Percentiles rank a stretch among this genome's conserved stretches.
phyloP scores from a whole-genome alignment of 108 stramenopile genomes.

The Pseudonitzschia multistriata region DNA sequence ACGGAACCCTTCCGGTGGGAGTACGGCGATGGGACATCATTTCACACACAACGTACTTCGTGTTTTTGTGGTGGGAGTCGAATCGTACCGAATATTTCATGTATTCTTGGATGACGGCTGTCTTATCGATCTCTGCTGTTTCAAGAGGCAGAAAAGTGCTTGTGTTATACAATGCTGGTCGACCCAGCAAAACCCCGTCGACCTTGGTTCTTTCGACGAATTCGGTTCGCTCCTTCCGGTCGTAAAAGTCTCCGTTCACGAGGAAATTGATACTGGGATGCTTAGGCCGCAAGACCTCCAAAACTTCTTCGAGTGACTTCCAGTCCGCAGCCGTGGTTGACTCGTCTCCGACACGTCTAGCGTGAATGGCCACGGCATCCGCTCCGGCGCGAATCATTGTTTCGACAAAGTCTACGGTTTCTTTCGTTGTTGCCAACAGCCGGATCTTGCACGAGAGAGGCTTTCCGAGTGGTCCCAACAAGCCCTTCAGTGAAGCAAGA shows the following conservation, averaged over 20 bases:
- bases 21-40: conserved; percentile 89
- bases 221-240: conserved; percentile 64
- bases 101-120: conserved; percentile 86
- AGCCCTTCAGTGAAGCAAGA: conserved; percentile 50
- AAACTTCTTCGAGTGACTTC: conserved; percentile 75
- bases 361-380: conserved; percentile 94
- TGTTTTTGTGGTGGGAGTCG: conserved; percentile 82
- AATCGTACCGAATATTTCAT: conserved; percentile 68
- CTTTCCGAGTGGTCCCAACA: conserved; percentile 24
- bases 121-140: conserved; percentile 43
- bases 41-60: conserved; percentile 94
- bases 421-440: conserved; percentile 67
- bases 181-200: conserved; percentile 89
- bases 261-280: conserved; percentile 61
- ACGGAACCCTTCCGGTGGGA: conserved; percentile 49
- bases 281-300: conserved; percentile 46
- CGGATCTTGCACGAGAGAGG: conserved; percentile 95
- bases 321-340: conserved; percentile 65
- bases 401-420: conserved; percentile 78
- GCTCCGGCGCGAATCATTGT: conserved; percentile 89
- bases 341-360: conserved; percentile 66
- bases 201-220: conserved; percentile 60
- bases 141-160: conserved; percentile 59
- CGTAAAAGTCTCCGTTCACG: conserved; percentile 94
- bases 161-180: conserved; percentile 91